Evolutionary conservation across 1,284 basidiomycete species (phyloP), one percentile per base, ranked within the genome.

Genomic region (Apiotrichum porosum): DNA sequence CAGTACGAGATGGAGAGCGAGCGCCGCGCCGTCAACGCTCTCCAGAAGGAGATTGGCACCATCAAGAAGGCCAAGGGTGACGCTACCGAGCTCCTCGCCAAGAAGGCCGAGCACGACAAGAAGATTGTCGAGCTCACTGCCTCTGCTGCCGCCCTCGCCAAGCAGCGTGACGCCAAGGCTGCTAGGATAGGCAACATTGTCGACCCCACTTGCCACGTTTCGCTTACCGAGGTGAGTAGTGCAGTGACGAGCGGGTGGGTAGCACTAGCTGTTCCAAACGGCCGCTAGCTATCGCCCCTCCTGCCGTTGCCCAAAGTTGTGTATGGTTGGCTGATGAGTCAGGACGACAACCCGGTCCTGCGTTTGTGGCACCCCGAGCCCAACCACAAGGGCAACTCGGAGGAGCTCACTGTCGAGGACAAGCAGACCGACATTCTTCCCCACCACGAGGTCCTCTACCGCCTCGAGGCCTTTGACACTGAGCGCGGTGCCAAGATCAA

Each of bases 11-110:
- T 83, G 34, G 88, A 88, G 65, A 78, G 77, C 23, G 74, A 87
- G 40, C 81, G 84, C 66, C 89, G 92, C 68, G 81, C 90, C 61
- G 82, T 89, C 49, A 97, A 97, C 66, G 81, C 82, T 12, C 78
- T 92, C 9, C 92, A 97, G 76, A 97, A 97, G 72, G 83, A 94
- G 72, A 97, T 98, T 67, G 86, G 83, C 4, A 79, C 82, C 3
- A 95, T 93, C 81, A 95, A 90, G 75, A 97, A 94, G 82, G 87
- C 85, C 23, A 97, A 97, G 75, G 83, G 97, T 72, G 79, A 83
- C 54, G 91, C 93, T 17, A 85, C 91, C 54, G 89, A 88, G 58
- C 78, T 94, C 14, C 74, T 94, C 41, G 83, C 82, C 51, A 89
- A 97, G 65, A 90, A 97, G 70, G 74, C 75, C 1, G 70, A 78